These are phyloP conservation scores for Violaceomyces palustris DNA, from an alignment of 1,284 basidiomycete species.

Conservation along the genomic window DNA sequence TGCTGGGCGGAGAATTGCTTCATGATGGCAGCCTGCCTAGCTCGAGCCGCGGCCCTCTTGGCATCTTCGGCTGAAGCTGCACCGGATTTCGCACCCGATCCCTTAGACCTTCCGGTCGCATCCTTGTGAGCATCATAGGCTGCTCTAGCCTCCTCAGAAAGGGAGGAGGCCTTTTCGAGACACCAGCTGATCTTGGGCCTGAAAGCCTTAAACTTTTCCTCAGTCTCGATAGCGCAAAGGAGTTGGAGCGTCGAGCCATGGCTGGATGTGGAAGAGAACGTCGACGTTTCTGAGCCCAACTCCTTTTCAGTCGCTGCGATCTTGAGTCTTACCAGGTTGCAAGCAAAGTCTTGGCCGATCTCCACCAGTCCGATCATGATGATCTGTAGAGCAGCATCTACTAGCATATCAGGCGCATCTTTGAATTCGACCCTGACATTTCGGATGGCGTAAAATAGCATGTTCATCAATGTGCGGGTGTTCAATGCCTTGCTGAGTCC, in stretches of 20 bases:
- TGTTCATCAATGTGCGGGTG: slow-evolving; percentile 19
- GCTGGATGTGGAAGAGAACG: too few species aligned
- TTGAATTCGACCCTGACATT: slow-evolving; percentile 13
- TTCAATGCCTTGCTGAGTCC: slow-evolving; percentile 18
- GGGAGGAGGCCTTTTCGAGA: slow-evolving; percentile 22
- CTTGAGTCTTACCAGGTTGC: slow-evolving; percentile 5
- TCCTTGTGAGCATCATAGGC: slow-evolving; percentile 8
- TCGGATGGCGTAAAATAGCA: slow-evolving; percentile 34
- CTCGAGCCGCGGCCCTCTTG: slow-evolving; percentile 40
- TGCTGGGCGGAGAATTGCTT: slow-evolving; percentile 50
- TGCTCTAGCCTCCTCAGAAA: slow-evolving; percentile 6
- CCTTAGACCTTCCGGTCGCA: slow-evolving; percentile 12
- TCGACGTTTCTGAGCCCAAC: too few species aligned
- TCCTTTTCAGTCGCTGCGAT: not conserved
- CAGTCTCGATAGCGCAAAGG: slow-evolving; percentile 25
- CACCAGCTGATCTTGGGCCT: slow-evolving; percentile 38
- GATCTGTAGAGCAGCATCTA: slow-evolving; percentile 76
- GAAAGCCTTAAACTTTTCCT: slow-evolving; percentile 33
- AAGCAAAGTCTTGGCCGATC: slow-evolving; percentile 17
- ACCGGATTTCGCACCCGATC: slow-evolving; percentile 1
- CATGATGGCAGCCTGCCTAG: slow-evolving; percentile 50
- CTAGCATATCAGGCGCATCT: slow-evolving; percentile 64
- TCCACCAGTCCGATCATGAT: slow-evolving; percentile 40
- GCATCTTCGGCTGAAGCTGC: slow-evolving; percentile 31
- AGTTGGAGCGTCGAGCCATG: slow-evolving; percentile 16